Evolutionary conservation across 2,329 filamentous ascomycete genomes (phyloP), one percentile per base, ranked within the genome.

Genomic region (Cytospora schulzeri): DNA sequence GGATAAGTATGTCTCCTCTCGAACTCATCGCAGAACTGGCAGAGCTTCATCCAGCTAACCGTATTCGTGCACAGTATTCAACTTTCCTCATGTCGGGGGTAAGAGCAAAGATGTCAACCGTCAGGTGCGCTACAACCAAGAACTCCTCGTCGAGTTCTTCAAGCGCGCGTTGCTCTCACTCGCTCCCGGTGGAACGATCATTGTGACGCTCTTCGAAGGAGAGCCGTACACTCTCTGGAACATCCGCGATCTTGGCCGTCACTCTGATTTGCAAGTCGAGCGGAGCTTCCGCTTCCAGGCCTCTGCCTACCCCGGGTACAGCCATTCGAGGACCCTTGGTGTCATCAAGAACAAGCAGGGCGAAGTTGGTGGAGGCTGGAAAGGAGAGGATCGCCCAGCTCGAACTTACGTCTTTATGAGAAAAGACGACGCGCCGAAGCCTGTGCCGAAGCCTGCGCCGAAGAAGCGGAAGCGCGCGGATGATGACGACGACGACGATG

Each of bases 191-290:
- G 88, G 88, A 41, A 74, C 85, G 70, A 88, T 97, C 61, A 78
- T 97, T 60, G 88, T 98, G 26, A 96, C 93, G 0, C 79, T 98
- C 12, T 99, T 99, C 75, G 94, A 97, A 76, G 91, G 91, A 65
- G 90, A 96, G 76, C 95, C 95, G 0, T 99, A 99, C 75, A 94
- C 92, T 2, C 83, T 97, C 1, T 99, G 95, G 95, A 97, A 98
- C 78, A 84, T 98, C 29, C 86, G 89, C 41, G 94, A 97, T 78
- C 81, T 99, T 31, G 95, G 86, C 2, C 84, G 94, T 8, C 92
- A 97, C 75, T 82, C 83, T 5, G 91, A 90, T 6, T 78, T 94
- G 58, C 84, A 85, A 71, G 89, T 93, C 41, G 81, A 88, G 70
- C 80, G 84, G 71, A 92, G 89, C 74, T 93, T 91, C 73, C 79